Evolutionary conservation across 805 yeast genomes (phyloP), one percentile per base, ranked within the genome.

Genomic region (Saturnispora sanitii): DNA sequence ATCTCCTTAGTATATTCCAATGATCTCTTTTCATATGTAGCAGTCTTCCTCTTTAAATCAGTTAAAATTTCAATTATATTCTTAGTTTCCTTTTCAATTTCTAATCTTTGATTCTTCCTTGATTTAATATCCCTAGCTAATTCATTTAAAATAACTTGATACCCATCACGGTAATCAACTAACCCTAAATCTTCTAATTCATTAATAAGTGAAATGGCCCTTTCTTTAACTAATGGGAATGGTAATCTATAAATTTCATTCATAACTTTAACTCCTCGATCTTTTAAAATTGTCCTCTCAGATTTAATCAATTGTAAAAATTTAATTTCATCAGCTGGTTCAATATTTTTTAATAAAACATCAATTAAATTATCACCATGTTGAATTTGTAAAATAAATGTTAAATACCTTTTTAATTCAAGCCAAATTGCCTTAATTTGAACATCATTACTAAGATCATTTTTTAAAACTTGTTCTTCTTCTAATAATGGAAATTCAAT

Each of bases 381-480:
- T 64, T 92, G 96, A 5, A 92, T 83, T 48, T 87, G 77, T 46
- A 88, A 75, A 52, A 90, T 76, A 54, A 86, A 86, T 13, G 82
- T 62, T n/a, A 88, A 63, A 49, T 87, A 81, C 46, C 95, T 67
- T 57, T 90, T 90, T 1, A 82, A 86, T 53, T 85, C 87, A 40
- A 85, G 71, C 51, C 80, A 65, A 23, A 84, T 60, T 5, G 81
- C 43, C 13, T 45, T 38, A 4, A 40, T 18, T 17, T 29, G 34
- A 15, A 13, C 29, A 15, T 40, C 43, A 7, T 45, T 35, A 29
- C 27, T 33, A 4, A 31, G 12, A 15, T 25, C 41, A 18, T 35
- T 34, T 5, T 35, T 34, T n/a, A n/a, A n/a, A n/a, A n/a, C 28
- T 33, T 8, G 25, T 37, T 22, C n/a, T n/a, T 27, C 30, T 27